A percentile compares a stretch with the other conserved stretches of the same genome.
phyloP scores from a whole-genome alignment of 1,284 basidiomycete genomes.

The Naganishia cerealis region DNA sequence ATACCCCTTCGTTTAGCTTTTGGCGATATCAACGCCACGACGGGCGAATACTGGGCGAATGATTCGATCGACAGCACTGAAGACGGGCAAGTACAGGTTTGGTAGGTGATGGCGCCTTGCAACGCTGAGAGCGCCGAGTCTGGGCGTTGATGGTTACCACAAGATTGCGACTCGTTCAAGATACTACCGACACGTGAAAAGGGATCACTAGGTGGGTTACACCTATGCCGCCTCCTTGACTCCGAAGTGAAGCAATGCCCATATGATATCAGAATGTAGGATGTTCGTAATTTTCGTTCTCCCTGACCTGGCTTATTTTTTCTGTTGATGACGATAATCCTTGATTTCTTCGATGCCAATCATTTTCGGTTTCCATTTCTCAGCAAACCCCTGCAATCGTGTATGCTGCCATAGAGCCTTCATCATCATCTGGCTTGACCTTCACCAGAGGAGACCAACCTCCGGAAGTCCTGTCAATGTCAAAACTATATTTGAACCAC shows the following conservation, averaged over 20 bases:
- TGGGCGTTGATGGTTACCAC: not conserved
- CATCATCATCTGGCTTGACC: conserved; percentile 81
- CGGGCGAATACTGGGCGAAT: conserved; percentile 32
- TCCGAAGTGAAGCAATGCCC: not conserved
- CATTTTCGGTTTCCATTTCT: conserved; percentile 85
- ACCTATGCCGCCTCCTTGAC: not conserved
- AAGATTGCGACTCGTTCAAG: too few relatives aligned
- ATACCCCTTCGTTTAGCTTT: conserved; percentile 29
- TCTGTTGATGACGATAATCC: conserved; percentile 42
- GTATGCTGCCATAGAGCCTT: conserved; percentile 93
- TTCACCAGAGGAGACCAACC: conserved; percentile 86
- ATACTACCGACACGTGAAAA: not conserved
- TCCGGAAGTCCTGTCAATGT: conserved; percentile 69
- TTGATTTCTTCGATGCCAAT: conserved; percentile 78
- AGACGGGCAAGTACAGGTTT: conserved; percentile 27
- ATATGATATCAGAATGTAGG: not conserved
- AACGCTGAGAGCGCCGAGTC: not conserved
- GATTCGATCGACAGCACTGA: conserved; percentile 18
- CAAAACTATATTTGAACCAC: too few relatives aligned
- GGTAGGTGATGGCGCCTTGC: conserved; percentile 1
- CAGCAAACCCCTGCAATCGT: conserved; percentile 89
- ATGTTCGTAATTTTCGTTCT: not conserved
- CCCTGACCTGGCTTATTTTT: conserved; percentile 1
- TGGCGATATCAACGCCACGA: conserved; percentile 25
- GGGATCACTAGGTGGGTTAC: not conserved